Conservation (phyloP, 192 early-diverging fungal genomes). For the Funneliformis mosseae region DNA sequence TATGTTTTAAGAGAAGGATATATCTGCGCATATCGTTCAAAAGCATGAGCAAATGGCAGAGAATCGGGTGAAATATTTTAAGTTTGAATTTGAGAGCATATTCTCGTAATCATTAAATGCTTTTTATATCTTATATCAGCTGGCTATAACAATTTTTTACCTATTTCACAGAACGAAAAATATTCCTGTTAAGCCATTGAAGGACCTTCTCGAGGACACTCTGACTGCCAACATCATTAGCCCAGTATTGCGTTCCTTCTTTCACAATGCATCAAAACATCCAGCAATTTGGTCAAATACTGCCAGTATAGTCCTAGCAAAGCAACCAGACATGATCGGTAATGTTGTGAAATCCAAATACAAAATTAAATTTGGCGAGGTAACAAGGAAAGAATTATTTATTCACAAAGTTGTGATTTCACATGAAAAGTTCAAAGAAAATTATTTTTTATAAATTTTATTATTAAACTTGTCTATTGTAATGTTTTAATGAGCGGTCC, state of each 20-base stretch:
- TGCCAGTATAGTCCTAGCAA: slow-evolving; percentile 27
- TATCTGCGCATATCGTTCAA: too few species aligned
- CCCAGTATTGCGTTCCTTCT: slow-evolving; percentile 23
- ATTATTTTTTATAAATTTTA: too few species aligned
- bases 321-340: slow-evolving; percentile 33
- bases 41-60: background rate
- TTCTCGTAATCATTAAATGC: slow-evolving; percentile 3
- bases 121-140: slow-evolving; percentile 8
- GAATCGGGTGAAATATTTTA: slow-evolving; percentile 26
- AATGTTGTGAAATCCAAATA: slow-evolving; percentile 21
- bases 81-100: slow-evolving; percentile 10
- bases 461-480: too few species aligned
- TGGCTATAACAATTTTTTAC: background rate
- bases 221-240: slow-evolving; percentile 21
- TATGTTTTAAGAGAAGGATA: too few species aligned
- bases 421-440: too few species aligned
- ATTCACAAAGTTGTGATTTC: too few species aligned
- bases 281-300: slow-evolving; percentile 29
- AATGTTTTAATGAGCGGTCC: too few species aligned
- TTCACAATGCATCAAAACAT: slow-evolving; percentile 27
- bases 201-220: slow-evolving; percentile 17
- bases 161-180: slow-evolving; percentile 22
- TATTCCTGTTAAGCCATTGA: slow-evolving; percentile 32
- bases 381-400: too few species aligned
- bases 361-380: background rate